A percentile compares a stretch with the other conserved stretches of the same genome.
Conservation (phyloP, 176 grass and related monocot species). For the Metroxylon sagu region DNA sequence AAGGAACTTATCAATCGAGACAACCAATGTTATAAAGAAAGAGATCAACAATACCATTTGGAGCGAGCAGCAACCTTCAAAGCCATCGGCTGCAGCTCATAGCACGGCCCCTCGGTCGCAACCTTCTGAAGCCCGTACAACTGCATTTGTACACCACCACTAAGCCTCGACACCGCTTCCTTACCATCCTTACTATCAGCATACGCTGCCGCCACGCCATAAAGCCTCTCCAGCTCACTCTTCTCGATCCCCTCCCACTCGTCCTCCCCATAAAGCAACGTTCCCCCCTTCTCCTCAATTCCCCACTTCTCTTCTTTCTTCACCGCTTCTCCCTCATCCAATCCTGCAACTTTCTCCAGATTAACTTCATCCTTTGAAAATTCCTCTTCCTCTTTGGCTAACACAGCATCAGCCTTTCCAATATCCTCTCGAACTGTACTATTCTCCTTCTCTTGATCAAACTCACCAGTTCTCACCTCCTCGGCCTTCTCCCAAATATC, state of each 20-base stretch:
- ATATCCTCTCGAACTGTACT: too few relatives aligned
- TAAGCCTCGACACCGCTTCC: slow-evolving; percentile 14
- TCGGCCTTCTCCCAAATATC: too few relatives aligned
- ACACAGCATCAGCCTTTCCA: too few relatives aligned
- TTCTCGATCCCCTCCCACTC: slow-evolving; percentile 24
- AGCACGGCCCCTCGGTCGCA: slow-evolving; percentile 40
- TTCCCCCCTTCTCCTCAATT: neutral
- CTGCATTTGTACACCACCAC: slow-evolving; percentile 21
- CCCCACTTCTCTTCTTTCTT: neutral
- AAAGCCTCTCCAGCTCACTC: slow-evolving; percentile 33
- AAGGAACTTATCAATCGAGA: neutral
- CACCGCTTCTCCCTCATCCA: neutral
- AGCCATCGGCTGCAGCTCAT: slow-evolving; percentile 30
- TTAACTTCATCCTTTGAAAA: neutral
- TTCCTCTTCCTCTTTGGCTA: neutral
- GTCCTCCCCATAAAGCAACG: slow-evolving; percentile 22
- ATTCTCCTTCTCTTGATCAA: too few relatives aligned
- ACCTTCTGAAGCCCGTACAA: slow-evolving; percentile 36
- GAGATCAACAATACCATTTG: slow-evolving; percentile 29
- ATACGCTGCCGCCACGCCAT: slow-evolving; percentile 21
- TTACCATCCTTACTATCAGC: slow-evolving; percentile 32
- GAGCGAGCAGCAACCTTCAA: slow-evolving; percentile 39
- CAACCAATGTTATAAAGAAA: neutral
- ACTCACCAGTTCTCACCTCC: too few relatives aligned
- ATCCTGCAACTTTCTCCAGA: slow-evolving; percentile 4